Percentiles rank a stretch among this genome's conserved stretches.
Conservation (phyloP, 176 grass and related monocot genomes). For the Carex parvula region DNA sequence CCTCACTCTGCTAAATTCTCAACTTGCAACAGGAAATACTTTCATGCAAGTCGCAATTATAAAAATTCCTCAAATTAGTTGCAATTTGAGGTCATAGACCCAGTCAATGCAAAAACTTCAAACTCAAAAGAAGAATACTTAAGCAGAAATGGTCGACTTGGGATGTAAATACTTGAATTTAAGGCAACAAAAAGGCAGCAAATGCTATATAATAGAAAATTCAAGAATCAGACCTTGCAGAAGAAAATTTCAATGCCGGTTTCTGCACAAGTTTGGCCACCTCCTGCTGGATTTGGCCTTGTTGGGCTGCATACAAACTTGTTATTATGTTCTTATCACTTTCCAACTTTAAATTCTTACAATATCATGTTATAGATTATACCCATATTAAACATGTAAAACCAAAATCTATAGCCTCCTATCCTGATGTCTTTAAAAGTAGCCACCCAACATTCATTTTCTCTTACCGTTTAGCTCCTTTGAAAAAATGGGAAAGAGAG, state of each 20-base stretch:
- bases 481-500: background rate
- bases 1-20: background rate
- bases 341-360: background rate
- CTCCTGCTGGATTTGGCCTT: constrained; percentile 72
- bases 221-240: constrained; percentile 54
- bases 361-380: background rate
- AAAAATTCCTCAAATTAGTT: no score
- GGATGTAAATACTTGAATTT: background rate
- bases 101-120: background rate
- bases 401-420: background rate
- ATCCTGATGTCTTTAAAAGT: background rate
- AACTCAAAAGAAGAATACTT: background rate
- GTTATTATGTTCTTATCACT: background rate
- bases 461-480: background rate
- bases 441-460: background rate
- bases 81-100: background rate
- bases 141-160: background rate
- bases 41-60: background rate
- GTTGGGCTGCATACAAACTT: constrained; percentile 60
- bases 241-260: constrained; percentile 89
- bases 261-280: constrained; percentile 89
- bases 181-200: background rate
- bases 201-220: background rate
- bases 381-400: constrained; percentile 3
- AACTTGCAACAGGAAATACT: background rate